Evolutionary conservation across 768 basidiomycete species (phyloP), one percentile per base, ranked within the genome.

Genomic region (Agaricus sinodeliciosus): DNA sequence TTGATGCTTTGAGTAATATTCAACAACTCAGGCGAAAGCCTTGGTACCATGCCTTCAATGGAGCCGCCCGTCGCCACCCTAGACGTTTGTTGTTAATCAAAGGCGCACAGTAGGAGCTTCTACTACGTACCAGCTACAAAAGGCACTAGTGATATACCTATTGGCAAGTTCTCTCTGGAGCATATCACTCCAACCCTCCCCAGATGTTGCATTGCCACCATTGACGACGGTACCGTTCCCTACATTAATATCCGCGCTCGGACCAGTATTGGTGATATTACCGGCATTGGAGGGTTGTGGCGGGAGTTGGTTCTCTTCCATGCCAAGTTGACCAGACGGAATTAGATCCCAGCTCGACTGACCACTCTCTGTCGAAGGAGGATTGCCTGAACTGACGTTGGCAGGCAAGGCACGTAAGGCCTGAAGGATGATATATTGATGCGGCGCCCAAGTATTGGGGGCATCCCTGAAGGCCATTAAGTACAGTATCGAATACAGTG

Each of bases 21-120:
- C 51, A 93, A 74, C 64, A 87, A 80, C 13, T 74, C 67, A 57
- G 82, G 75, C 0, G 92, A 79, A 19, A 95, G 73, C 54, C 81
- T 79, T 18, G 86, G 77, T 3, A 94, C 68, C 36, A 92, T 16
- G 13, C 76, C 78, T 0, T 81, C 75, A 41, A 97, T 87, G 3
- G 83, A 83, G 4, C 94, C 94, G 31, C 94, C 94, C 0, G 93
- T 96, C 11, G 89, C 84, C 58, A 84, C 79, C 89, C 88, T 89
- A 41, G 9, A 39, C 43, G 37, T 3, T 45, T 22, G 49, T 19
- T 40, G 22, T 48, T 45, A 52, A 43, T 44, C 26, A 57, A 12
- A 42, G 26, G n/a, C 16, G 13, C 9, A 9, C 27, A 8, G 9
- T n/a, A 31, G 9, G 11, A 4, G 45, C 4, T 3, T 19, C 7